Percentiles rank a stretch among this genome's conserved stretches.
Conservation (phyloP, 2,329 filamentous ascomycete genomes). For the Claviceps capensis region DNA sequence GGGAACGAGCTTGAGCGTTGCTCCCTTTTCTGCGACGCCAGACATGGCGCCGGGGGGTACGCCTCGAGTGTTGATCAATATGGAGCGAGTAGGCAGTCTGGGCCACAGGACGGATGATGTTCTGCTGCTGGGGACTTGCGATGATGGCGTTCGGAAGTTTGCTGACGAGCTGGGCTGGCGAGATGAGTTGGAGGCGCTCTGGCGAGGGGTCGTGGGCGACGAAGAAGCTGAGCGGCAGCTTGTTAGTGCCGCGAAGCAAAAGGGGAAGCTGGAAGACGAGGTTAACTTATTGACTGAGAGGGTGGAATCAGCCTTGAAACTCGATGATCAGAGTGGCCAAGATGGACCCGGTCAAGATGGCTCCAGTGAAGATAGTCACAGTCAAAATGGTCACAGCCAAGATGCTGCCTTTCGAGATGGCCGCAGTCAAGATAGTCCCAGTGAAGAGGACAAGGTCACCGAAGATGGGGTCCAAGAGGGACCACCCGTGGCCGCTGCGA, state of each 20-base stretch:
- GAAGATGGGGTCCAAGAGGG: no score
- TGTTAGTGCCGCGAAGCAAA: constrained; percentile 15
- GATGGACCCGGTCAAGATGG: neutral
- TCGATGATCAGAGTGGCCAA: constrained; percentile 14
- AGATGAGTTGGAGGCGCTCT: constrained; percentile 66
- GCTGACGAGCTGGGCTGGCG: constrained; percentile 74
- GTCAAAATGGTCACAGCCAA: no score
- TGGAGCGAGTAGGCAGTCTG: constrained; percentile 66
- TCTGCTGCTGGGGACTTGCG: constrained; percentile 67
- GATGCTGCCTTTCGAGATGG: no score
- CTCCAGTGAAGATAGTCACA: no score
- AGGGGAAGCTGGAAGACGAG: constrained; percentile 28
- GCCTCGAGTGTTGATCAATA: constrained; percentile 78
- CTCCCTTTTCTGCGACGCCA: constrained; percentile 78
- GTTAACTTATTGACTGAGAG: constrained; percentile 25
- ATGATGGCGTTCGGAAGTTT: constrained; percentile 64
- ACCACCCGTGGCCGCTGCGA: no score
- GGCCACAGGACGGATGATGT: constrained; percentile 76
- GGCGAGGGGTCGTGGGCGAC: constrained; percentile 54
- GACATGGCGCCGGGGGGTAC: constrained; percentile 43
- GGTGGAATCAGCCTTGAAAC: constrained; percentile 20
- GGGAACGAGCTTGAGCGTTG: constrained; percentile 77
- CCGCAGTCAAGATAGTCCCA: no score
- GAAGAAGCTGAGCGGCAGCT: constrained; percentile 39
- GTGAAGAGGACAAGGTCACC: no score